Evolutionary conservation across 2,329 filamentous ascomycete genomes (phyloP).

Genomic region (Fusarium tanahbumbuense): DNA sequence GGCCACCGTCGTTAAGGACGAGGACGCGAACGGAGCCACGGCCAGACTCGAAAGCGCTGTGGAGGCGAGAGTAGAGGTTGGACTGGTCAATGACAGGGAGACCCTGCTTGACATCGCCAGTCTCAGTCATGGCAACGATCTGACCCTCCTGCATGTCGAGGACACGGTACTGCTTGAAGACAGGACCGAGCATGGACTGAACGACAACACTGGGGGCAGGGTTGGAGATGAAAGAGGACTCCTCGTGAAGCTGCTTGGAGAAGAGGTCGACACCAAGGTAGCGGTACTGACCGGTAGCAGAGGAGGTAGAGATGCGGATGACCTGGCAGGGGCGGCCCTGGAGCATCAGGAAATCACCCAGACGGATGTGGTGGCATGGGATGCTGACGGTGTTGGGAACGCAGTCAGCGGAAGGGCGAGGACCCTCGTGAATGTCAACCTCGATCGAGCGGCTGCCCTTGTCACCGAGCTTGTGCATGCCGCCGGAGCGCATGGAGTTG

Average conservation of each 20-base stretch:
- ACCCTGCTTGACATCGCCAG: slow-evolving; percentile 96
- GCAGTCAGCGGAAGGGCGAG: slow-evolving; percentile 35
- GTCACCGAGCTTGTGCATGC: slow-evolving; percentile 68
- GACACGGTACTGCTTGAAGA: slow-evolving; percentile 99
- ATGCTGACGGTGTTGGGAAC: slow-evolving; percentile 92
- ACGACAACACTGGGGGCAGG: slow-evolving; percentile 95
- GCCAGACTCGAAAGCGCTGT: slow-evolving; percentile 87
- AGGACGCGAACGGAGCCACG: slow-evolving; percentile 94
- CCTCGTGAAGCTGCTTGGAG: slow-evolving; percentile 99
- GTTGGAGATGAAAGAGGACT: slow-evolving; percentile 98
- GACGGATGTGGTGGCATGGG: slow-evolving; percentile 99
- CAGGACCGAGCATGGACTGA: slow-evolving; percentile 98
- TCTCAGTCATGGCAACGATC: slow-evolving; percentile 98
- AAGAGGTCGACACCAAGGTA: slow-evolving; percentile 99
- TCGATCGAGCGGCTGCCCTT: slow-evolving; percentile 61
- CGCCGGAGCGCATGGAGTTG: slow-evolving; percentile 67
- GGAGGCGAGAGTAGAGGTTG: slow-evolving; percentile 83
- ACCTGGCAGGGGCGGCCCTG: slow-evolving; percentile 99
- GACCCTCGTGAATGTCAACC: slow-evolving; percentile 54
- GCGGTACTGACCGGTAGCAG: slow-evolving; percentile 98
- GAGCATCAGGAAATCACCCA: slow-evolving; percentile 98
- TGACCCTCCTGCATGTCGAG: slow-evolving; percentile 91
- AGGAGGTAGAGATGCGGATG: slow-evolving; percentile 98
- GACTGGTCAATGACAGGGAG: slow-evolving; percentile 96
- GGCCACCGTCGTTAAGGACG: slow-evolving; percentile 92